Evolutionary conservation across 768 basidiomycete species (phyloP), one percentile per base, ranked within the genome.

Genomic region (Trametes cingulata): DNA sequence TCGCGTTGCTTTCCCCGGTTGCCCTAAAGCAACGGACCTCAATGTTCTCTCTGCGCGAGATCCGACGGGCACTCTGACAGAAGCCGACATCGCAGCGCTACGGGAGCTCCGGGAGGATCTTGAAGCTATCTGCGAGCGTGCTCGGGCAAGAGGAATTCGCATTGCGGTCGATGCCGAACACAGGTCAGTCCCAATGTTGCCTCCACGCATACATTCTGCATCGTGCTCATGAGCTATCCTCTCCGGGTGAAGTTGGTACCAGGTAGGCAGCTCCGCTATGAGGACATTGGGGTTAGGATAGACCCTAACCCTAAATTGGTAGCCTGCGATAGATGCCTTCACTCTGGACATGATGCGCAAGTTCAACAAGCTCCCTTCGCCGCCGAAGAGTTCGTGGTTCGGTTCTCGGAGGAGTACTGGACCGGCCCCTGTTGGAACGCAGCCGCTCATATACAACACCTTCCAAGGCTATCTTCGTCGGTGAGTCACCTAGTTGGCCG

Each of bases 101-200:
- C 77, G 76, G 13, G 83, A 82, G 1, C 76, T 97, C 1, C 82
- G 86, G 68, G 69, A 77, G 2, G 84, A 89, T 66, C 75, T 97
- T 40, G 68, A 76, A 15, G 75, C 73, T 42, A 90, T 97, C 57
- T 91, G 91, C 66, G 63, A 75, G 17, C 80, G 73, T 52, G 94
- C 90, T 0, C 75, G 79, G 62, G 76, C 83, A 29, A 77, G 82
- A 39, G 83, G 84, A 2, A 84, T 95, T 0, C 83, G 82, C 62
- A 75, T 97, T 27, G 82, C 90, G 42, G 76, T 97, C 36, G 94
- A 96, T 69, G 93, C 95, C 0, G 95, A 97, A 70, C 84, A 94
- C 69, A 88, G 82, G 83, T 86, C 33, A n/a, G 72, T 62, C 19
- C 6, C 20, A 3, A 33, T 33, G 10, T 13, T 15, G n/a, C n/a